A percentile compares a stretch with the other conserved stretches of the same genome.
phyloP scores from a whole-genome alignment of 176 grass and related monocot genomes.

The Typha latifolia region DNA sequence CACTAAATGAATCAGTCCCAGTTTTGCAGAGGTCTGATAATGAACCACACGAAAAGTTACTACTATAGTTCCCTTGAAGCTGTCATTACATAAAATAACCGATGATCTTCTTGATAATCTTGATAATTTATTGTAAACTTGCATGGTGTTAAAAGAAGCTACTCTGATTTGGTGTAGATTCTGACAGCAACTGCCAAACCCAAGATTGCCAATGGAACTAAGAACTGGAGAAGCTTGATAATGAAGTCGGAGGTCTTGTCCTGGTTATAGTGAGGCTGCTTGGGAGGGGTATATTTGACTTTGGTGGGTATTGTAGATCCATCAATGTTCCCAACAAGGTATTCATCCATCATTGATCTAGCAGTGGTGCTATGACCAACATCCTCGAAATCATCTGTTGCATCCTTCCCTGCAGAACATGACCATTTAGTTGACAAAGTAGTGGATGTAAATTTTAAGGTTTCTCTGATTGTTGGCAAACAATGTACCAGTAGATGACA shows the following conservation, averaged over 20 bases:
- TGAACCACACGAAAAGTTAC: too few species aligned
- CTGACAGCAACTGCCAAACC: constrained; percentile 70
- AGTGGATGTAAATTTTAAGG: too few species aligned
- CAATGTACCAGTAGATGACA: constrained; percentile 70
- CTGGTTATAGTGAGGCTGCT: constrained; percentile 83
- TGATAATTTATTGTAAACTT: neutral
- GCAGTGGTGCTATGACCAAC: constrained; percentile 82
- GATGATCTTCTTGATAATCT: neutral
- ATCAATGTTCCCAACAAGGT: constrained; percentile 41
- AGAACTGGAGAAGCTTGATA: constrained; percentile 73
- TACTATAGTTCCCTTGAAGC: too few species aligned
- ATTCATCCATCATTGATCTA: constrained; percentile 68
- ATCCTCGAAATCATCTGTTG: constrained; percentile 80
- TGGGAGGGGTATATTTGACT: constrained; percentile 54
- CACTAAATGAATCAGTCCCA: too few species aligned
- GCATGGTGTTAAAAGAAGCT: neutral
- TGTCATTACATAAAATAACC: neutral
- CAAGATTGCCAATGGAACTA: constrained; percentile 71
- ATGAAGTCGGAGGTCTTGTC: constrained; percentile 79
- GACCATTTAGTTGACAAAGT: too few species aligned
- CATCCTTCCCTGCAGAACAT: constrained; percentile 57
- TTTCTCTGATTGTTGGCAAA: too few species aligned
- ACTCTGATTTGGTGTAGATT: constrained; percentile 74
- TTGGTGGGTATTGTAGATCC: constrained; percentile 41
- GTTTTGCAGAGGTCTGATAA: too few species aligned